Evolutionary conservation across 2,329 filamentous ascomycete genomes (phyloP).

Genomic region (Nemania serpens): DNA sequence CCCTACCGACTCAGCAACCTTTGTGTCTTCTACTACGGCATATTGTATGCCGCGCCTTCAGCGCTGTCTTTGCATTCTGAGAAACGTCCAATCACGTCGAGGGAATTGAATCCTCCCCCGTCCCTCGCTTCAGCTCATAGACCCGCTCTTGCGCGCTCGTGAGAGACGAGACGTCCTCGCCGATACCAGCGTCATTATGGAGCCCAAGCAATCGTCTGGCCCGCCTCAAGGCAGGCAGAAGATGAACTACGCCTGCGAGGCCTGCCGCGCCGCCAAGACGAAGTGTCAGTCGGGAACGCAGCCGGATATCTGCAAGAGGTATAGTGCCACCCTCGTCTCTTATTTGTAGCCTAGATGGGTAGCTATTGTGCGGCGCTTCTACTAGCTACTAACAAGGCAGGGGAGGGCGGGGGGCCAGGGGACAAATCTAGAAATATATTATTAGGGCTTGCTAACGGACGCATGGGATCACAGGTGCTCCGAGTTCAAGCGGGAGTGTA

Average conservation of each 20-base stretch:
- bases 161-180: background rate
- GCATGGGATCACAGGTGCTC: conserved; percentile 48
- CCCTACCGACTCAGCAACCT: background rate
- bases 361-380: background rate
- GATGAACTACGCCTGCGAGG: conserved; percentile 57
- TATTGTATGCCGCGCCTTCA: background rate
- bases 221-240: conserved; percentile 32
- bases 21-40: background rate
- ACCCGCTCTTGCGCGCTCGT: background rate
- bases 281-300: conserved; percentile 56
- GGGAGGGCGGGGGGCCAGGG: too few species aligned
- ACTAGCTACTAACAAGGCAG: background rate
- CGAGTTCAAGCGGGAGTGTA: conserved; percentile 57
- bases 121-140: background rate
- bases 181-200: conserved; percentile 9
- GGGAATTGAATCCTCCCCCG: background rate
- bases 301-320: conserved; percentile 58
- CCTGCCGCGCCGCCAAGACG: conserved; percentile 58
- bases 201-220: conserved; percentile 11
- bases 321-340: conserved; percentile 21
- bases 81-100: background rate
- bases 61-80: background rate
- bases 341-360: background rate
- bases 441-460: conserved; percentile 2
- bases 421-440: background rate